These are phyloP conservation scores for Aristolochia californica DNA, from an alignment of 164 flowering plant species.

Conservation along the genomic window DNA sequence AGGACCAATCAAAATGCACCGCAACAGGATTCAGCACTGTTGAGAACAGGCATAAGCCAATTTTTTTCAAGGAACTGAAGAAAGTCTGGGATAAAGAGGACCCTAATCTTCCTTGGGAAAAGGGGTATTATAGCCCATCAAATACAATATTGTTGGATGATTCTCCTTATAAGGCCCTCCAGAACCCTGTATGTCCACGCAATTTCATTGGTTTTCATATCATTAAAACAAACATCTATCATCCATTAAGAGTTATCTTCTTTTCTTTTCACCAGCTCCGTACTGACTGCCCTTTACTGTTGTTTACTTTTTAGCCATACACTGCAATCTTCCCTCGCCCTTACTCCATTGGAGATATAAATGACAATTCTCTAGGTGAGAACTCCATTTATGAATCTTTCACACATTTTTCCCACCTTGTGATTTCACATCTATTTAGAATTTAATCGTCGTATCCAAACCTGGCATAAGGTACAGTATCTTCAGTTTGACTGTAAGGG, in stretches of 20 bases:
- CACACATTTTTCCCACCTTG: background rate
- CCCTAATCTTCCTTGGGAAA: constrained; percentile 57
- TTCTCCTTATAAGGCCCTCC: constrained; percentile 84
- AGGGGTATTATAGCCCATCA: constrained; percentile 54
- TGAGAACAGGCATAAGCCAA: constrained; percentile 54
- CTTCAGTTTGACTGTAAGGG: too few relatives aligned
- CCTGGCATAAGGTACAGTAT: background rate
- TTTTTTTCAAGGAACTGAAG: constrained; percentile 66
- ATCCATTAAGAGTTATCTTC: background rate
- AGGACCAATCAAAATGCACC: constrained; percentile 70
- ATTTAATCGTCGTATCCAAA: background rate
- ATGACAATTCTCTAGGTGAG: constrained; percentile 71
- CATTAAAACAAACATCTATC: background rate
- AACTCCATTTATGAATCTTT: background rate
- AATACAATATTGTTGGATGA: constrained; percentile 87
- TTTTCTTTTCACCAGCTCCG: background rate
- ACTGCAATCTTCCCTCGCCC: constrained; percentile 75
- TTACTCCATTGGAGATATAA: constrained; percentile 27
- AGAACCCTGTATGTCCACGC: constrained; percentile 58
- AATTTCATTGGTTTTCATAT: background rate
- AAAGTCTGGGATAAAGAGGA: constrained; percentile 62
- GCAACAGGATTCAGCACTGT: constrained; percentile 40
- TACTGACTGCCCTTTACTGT: background rate
- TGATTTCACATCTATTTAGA: background rate
- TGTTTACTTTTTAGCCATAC: constrained; percentile 29